Conservation (phyloP, 1,284 basidiomycete species). For the Apiotrichum gracile region DNA sequence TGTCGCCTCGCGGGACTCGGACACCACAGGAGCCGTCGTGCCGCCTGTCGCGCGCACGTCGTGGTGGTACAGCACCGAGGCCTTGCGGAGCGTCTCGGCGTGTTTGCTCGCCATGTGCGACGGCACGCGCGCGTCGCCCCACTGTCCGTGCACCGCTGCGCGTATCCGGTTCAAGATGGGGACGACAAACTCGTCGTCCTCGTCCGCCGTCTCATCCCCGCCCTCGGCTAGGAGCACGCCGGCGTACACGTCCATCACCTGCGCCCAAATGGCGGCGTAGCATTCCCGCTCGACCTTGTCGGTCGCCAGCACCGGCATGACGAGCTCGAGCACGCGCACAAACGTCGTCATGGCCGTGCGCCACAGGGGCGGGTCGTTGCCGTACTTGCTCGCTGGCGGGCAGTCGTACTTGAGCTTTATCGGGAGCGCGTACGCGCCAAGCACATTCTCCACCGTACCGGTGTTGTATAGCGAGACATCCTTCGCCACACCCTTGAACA, state of each 20-base stretch:
- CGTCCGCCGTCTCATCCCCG: slow-evolving; percentile 58
- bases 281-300: slow-evolving; percentile 56
- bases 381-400: slow-evolving; percentile 75
- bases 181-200: slow-evolving; percentile 83
- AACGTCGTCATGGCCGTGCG: slow-evolving; percentile 55
- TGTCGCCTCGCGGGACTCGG: slow-evolving; percentile 71
- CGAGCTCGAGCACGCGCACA: slow-evolving; percentile 19
- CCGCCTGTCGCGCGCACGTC: slow-evolving; percentile 23
- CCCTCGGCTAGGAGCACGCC: slow-evolving; percentile 68
- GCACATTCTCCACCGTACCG: slow-evolving; percentile 72
- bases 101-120: slow-evolving; percentile 66
- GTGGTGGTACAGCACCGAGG: slow-evolving; percentile 61
- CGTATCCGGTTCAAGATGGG: slow-evolving; percentile 72
- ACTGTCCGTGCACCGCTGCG: slow-evolving; percentile 66
- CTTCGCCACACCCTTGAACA: slow-evolving; percentile 50
- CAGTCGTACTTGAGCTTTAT: slow-evolving; percentile 93
- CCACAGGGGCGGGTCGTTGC: slow-evolving; percentile 80
- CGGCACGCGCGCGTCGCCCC: slow-evolving; percentile 65
- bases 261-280: slow-evolving; percentile 73
- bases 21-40: slow-evolving; percentile 35
- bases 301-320: slow-evolving; percentile 14
- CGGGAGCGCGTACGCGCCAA: slow-evolving; percentile 82
- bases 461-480: slow-evolving; percentile 58
- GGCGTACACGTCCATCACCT: slow-evolving; percentile 74
- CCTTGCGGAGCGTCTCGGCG: slow-evolving; percentile 66